Conservation (phyloP, 352 stramenopile species). For the Phytophthora kernoviae region DNA sequence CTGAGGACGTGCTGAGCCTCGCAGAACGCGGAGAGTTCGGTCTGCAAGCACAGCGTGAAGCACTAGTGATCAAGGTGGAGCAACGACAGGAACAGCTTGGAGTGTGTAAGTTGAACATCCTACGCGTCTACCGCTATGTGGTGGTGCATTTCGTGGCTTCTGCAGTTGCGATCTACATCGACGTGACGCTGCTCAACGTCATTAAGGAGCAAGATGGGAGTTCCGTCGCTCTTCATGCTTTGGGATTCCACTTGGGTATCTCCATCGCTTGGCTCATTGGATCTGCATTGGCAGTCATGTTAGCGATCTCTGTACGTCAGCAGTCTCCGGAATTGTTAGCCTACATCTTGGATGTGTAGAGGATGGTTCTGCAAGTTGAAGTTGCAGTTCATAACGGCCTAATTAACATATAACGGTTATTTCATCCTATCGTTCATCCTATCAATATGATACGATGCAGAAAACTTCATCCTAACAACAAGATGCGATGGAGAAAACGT, state of each 20-base stretch:
- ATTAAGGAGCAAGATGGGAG: constrained; percentile 24
- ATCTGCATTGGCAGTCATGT: constrained; percentile 36
- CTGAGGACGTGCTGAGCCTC: constrained; percentile 55
- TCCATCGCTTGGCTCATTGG: constrained; percentile 55
- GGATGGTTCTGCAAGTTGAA: not conserved
- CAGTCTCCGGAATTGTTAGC: constrained; percentile 49
- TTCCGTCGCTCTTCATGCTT: constrained; percentile 29
- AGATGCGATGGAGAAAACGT: too few relatives aligned
- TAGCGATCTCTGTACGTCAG: constrained; percentile 45
- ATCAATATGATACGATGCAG: constrained; percentile 29
- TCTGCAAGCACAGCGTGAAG: constrained; percentile 67
- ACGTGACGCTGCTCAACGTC: constrained; percentile 18
- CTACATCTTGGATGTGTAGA: constrained; percentile 52
- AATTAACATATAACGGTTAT: too few relatives aligned
- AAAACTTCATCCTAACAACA: too few relatives aligned
- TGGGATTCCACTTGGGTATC: constrained; percentile 49
- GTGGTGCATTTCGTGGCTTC: constrained; percentile 43
- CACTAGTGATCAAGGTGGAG: constrained; percentile 60
- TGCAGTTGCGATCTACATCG: constrained; percentile 50
- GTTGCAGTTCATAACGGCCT: not conserved
- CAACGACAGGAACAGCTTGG: constrained; percentile 60
- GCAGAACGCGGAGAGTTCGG: constrained; percentile 71
- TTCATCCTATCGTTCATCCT: constrained; percentile 8
- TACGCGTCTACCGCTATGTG: constrained; percentile 56
- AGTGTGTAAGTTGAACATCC: constrained; percentile 54